A percentile compares a stretch with the other conserved stretches of the same genome.
Conservation (phyloP, 495 filamentous ascomycete genomes). For the Letharia columbiana region DNA sequence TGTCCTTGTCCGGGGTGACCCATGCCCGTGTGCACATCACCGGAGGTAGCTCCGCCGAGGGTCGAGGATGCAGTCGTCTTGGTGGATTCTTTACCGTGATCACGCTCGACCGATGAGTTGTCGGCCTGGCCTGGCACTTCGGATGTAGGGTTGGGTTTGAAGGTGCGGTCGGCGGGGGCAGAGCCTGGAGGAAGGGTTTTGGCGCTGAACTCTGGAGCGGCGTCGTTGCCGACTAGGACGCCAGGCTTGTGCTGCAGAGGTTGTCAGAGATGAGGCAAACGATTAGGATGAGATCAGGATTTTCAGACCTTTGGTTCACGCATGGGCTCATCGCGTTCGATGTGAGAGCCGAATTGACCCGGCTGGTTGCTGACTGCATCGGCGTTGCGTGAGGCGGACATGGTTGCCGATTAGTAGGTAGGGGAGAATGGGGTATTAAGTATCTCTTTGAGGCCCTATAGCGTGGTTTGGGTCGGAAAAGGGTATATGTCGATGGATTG, state of each 20-base stretch:
- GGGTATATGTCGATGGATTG: neutral
- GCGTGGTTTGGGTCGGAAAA: neutral
- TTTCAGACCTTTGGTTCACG: constrained; percentile 45
- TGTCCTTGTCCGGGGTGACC: constrained; percentile 56
- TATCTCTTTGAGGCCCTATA: neutral
- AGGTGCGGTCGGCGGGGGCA: constrained; percentile 55
- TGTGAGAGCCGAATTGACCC: constrained; percentile 48
- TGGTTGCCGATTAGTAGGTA: constrained; percentile 27
- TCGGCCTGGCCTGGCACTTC: constrained; percentile 41
- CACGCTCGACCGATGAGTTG: constrained; percentile 35
- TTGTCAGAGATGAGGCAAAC: constrained; percentile 12
- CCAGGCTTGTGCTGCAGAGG: constrained; percentile 56
- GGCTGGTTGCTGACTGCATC: constrained; percentile 46
- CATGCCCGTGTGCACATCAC: constrained; percentile 50
- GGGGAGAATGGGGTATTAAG: neutral
- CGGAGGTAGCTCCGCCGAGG: constrained; percentile 54
- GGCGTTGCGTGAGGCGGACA: constrained; percentile 46
- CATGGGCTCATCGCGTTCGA: constrained; percentile 43
- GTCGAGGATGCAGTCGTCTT: constrained; percentile 44
- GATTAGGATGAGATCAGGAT: constrained; percentile 10
- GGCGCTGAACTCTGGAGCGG: constrained; percentile 53
- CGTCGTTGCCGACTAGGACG: constrained; percentile 49
- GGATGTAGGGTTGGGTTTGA: constrained; percentile 44
- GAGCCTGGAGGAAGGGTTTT: constrained; percentile 54
- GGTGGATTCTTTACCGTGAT: constrained; percentile 39